phyloP scores from a whole-genome alignment of 768 basidiomycete genomes.

The Rhodotorula babjevae region DNA sequence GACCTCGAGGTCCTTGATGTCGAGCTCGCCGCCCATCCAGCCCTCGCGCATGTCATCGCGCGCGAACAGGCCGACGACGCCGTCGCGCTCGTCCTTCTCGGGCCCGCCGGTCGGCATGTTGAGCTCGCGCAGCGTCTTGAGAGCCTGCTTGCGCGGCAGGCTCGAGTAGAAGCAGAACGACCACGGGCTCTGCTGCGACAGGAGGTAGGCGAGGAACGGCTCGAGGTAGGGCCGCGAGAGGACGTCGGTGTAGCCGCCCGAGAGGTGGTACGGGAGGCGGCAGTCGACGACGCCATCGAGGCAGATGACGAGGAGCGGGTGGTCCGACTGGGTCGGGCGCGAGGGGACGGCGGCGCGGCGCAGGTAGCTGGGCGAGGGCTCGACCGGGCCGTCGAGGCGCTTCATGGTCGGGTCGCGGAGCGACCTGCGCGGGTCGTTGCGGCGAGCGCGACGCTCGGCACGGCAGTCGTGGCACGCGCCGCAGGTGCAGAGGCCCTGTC shows the following conservation, averaged over 20 bases:
- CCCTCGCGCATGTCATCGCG: slow-evolving; percentile 15
- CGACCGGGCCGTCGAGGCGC: background rate
- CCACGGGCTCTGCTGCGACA: slow-evolving; percentile 12
- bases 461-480: slow-evolving; percentile 1
- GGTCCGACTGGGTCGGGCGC: background rate
- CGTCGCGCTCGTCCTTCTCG: slow-evolving; percentile 35
- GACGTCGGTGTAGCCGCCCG: slow-evolving; percentile 26
- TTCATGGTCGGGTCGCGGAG: slow-evolving; percentile 1
- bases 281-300: slow-evolving; percentile 29
- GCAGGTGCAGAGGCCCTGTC: background rate
- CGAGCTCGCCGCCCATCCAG: slow-evolving; percentile 1
- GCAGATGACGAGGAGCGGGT: slow-evolving; percentile 24
- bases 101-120: slow-evolving; percentile 34
- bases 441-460: background rate
- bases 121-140: slow-evolving; percentile 18
- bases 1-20: slow-evolving; percentile 27
- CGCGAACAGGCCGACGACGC: slow-evolving; percentile 27
- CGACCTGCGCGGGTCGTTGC: background rate
- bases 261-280: slow-evolving; percentile 21
- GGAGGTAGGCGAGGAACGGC: slow-evolving; percentile 28
- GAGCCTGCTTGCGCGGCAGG: slow-evolving; percentile 12
- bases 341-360: slow-evolving; percentile 1
- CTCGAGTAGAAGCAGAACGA: slow-evolving; percentile 23
- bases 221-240: slow-evolving; percentile 21
- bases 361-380: slow-evolving; percentile 6